Evolutionary conservation across 228 moss, liverwort and hornwort genomes (phyloP).

Genomic region (Sphagnum fallax): DNA sequence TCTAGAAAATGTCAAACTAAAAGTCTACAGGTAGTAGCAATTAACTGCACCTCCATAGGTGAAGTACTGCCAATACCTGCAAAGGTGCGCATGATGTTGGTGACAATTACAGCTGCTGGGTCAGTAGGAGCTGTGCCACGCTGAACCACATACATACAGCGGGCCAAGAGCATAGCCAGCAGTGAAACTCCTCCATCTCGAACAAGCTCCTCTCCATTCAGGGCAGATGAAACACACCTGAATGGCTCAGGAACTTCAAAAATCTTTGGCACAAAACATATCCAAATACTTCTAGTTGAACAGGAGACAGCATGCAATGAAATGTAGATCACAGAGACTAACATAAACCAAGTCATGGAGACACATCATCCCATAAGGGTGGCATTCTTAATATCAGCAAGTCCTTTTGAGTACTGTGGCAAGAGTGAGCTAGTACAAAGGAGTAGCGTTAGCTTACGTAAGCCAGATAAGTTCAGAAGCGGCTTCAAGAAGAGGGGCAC

Average conservation of each 20-base stretch:
- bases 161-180: constrained; percentile 81
- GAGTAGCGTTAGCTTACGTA: constrained; percentile 53
- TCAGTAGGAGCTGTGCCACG: constrained; percentile 72
- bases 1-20: too few species aligned
- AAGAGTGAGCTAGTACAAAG: too few species aligned
- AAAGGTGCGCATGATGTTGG: constrained; percentile 97
- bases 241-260: neutral
- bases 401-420: too few species aligned
- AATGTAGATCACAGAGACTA: too few species aligned
- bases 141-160: constrained; percentile 97
- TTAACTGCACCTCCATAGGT: too few species aligned
- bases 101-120: constrained; percentile 93
- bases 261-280: too few species aligned
- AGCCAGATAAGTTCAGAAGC: constrained; percentile 97
- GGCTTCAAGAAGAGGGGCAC: constrained; percentile 87
- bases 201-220: constrained; percentile 98
- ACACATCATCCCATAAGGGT: too few species aligned
- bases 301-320: too few species aligned
- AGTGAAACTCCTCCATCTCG: constrained; percentile 89
- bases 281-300: too few species aligned
- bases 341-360: too few species aligned
- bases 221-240: constrained; percentile 95
- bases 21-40: too few species aligned
- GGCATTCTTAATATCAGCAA: too few species aligned
- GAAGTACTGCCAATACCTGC: constrained; percentile 25